Conservation (phyloP, 371 early-diverging fungal species). For the Mucor ambiguus region DNA sequence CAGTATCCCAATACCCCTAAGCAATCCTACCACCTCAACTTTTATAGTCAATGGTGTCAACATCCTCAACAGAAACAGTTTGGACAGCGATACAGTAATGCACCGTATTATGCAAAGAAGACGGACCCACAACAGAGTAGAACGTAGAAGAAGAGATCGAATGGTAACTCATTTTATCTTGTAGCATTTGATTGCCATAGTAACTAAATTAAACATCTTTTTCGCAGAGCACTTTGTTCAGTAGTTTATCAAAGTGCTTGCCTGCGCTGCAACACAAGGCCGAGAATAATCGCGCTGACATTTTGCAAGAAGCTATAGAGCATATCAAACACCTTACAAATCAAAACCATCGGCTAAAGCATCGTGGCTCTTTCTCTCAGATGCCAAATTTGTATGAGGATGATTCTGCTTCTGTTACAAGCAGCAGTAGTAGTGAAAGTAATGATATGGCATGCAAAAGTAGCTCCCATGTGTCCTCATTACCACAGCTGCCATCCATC, state of each 20-base stretch:
- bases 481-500: not conserved
- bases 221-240: slow-evolving; percentile 25
- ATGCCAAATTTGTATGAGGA: not conserved
- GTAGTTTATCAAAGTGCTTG: slow-evolving; percentile 26
- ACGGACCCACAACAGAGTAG: slow-evolving; percentile 62
- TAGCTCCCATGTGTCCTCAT: not conserved
- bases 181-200: not conserved
- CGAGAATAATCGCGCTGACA: slow-evolving; percentile 28
- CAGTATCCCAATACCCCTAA: slow-evolving; percentile 1
- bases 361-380: not conserved
- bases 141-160: slow-evolving; percentile 56
- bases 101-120: slow-evolving; percentile 56
- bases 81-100: slow-evolving; percentile 58
- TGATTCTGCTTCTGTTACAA: not conserved
- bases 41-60: slow-evolving; percentile 56
- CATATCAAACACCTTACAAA: slow-evolving; percentile 31
- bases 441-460: not conserved
- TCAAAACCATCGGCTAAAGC: slow-evolving; percentile 18
- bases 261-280: slow-evolving; percentile 13
- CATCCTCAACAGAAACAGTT: slow-evolving; percentile 54
- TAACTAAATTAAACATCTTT: not conserved
- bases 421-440: not conserved
- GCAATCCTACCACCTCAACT: not conserved
- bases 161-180: slow-evolving; percentile 22
- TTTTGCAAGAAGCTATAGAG: slow-evolving; percentile 30